These are phyloP conservation scores for Leccinum fallax DNA, from an alignment of 1,284 basidiomycete genomes.

Conservation along the genomic window DNA sequence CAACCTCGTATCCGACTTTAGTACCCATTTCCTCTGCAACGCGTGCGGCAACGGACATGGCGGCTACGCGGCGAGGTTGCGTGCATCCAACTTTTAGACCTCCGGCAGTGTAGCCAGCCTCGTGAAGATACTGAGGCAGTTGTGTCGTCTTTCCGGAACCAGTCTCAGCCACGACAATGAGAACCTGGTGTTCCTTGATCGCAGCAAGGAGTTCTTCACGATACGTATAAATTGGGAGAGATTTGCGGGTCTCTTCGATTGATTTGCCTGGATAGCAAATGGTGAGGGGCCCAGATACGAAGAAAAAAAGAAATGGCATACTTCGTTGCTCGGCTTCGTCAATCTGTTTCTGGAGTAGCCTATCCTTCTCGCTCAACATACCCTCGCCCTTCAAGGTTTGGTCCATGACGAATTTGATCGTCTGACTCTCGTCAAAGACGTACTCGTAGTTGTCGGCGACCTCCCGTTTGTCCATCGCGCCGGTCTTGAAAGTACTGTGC, in stretches of 20 bases:
- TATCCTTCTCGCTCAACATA: slow-evolving; percentile 83
- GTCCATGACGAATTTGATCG: slow-evolving; percentile 95
- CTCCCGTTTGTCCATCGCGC: slow-evolving; percentile 86
- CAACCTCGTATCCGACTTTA: slow-evolving; percentile 95
- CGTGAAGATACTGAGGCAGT: slow-evolving; percentile 96
- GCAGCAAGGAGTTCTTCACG: slow-evolving; percentile 88
- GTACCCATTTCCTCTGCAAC: slow-evolving; percentile 99
- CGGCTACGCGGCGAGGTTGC: slow-evolving; percentile 97
- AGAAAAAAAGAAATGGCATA: slow-evolving; percentile 40
- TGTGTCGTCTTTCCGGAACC: slow-evolving; percentile 99
- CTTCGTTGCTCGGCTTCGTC: slow-evolving; percentile 91
- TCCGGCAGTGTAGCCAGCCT: slow-evolving; percentile 90
- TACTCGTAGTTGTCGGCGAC: slow-evolving; percentile 90
- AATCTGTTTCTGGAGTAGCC: slow-evolving; percentile 84
- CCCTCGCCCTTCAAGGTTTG: slow-evolving; percentile 71
- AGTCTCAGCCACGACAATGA: slow-evolving; percentile 92
- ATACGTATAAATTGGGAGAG: slow-evolving; percentile 86
- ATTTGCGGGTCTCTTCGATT: slow-evolving; percentile 91
- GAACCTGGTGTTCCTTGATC: slow-evolving; percentile 87
- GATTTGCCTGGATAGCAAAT: slow-evolving; percentile 61
- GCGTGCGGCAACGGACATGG: slow-evolving; percentile 98
- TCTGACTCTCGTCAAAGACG: slow-evolving; percentile 97
- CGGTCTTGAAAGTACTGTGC: slow-evolving; percentile 86
- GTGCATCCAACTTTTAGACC: slow-evolving; percentile 96
- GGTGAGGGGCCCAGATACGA: slow-evolving; percentile 3